Conservation (phyloP, 1,284 basidiomycete species). For the Tetrapyrgos nigripes region DNA sequence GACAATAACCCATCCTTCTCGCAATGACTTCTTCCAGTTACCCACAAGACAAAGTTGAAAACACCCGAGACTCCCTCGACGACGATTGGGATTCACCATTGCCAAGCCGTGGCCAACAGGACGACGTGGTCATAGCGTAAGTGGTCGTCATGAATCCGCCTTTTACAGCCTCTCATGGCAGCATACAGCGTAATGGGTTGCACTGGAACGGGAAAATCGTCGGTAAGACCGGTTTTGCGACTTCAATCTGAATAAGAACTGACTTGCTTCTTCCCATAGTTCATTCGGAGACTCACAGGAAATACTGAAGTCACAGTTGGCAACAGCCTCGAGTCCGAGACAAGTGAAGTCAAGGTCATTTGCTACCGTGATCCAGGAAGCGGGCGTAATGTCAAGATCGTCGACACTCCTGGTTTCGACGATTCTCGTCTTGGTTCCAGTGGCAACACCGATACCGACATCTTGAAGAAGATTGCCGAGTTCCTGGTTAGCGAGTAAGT, state of each 20-base stretch:
- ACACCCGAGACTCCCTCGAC: not conserved
- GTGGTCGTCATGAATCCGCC: not conserved
- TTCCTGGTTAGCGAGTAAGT: slow-evolving; percentile 12
- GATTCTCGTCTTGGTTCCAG: slow-evolving; percentile 21
- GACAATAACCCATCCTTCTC: too few relatives aligned
- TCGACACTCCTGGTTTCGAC: slow-evolving; percentile 31
- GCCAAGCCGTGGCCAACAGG: not conserved
- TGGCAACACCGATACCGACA: slow-evolving; percentile 11
- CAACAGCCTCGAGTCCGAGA: slow-evolving; percentile 21
- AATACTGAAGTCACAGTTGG: slow-evolving; percentile 14
- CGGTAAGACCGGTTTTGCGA: not conserved
- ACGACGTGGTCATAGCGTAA: not conserved
- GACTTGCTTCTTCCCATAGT: slow-evolving; percentile 12
- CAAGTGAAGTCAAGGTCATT: slow-evolving; percentile 14
- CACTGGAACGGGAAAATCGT: slow-evolving; percentile 10
- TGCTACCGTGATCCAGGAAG: slow-evolving; percentile 12
- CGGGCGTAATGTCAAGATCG: slow-evolving; percentile 19
- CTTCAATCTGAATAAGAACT: not conserved
- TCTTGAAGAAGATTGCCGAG: slow-evolving; percentile 11
- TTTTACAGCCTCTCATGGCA: not conserved
- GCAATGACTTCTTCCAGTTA: not conserved
- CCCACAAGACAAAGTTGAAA: not conserved
- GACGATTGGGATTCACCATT: not conserved
- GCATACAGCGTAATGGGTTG: slow-evolving; percentile 2
- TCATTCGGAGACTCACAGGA: slow-evolving; percentile 21